phyloP scores from a whole-genome alignment of 1,139 yeast species.

The Candida gigantensis region DNA sequence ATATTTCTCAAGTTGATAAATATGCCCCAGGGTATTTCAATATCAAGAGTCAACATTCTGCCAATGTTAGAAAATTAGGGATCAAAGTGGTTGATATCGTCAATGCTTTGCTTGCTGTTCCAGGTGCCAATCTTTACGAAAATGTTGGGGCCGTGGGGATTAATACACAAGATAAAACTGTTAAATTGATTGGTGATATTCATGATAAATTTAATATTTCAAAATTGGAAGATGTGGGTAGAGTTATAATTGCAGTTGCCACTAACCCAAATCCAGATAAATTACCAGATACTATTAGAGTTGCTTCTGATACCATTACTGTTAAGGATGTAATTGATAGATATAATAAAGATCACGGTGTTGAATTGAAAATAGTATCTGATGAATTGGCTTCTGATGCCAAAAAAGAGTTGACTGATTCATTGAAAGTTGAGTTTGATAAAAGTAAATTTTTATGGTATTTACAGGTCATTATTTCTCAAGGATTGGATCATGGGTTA shows the following conservation, averaged over 20 bases:
- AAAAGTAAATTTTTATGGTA: conserved; percentile 32
- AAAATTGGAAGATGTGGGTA: conserved; percentile 49
- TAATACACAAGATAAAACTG: conserved; percentile 32
- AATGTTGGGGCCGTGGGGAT: conserved; percentile 40
- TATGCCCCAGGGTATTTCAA: conserved; percentile 36
- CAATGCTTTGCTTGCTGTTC: conserved; percentile 47
- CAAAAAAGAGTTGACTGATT: conserved; percentile 28
- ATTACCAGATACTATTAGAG: conserved; percentile 48
- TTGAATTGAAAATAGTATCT: conserved; percentile 30
- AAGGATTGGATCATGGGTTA: conserved; percentile 39
- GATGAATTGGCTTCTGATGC: conserved; percentile 27
- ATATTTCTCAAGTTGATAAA: conserved; percentile 24
- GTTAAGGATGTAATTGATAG: conserved; percentile 38
- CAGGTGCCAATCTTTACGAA: conserved; percentile 38
- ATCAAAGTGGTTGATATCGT: conserved; percentile 52
- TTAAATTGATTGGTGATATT: conserved; percentile 46
- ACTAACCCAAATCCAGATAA: conserved; percentile 29
- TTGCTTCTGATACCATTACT: conserved; percentile 44
- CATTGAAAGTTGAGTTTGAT: conserved; percentile 31
- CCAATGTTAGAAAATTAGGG: conserved; percentile 32
- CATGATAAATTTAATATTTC: conserved; percentile 32
- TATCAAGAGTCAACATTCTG: conserved; percentile 41
- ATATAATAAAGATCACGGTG: conserved; percentile 43
- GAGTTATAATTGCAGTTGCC: conserved; percentile 40
- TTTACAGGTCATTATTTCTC: conserved; percentile 24